Base-by-base conservation (phyloP, 2,329 filamentous ascomycete species). In the Clonostachys byssicola region DNA sequence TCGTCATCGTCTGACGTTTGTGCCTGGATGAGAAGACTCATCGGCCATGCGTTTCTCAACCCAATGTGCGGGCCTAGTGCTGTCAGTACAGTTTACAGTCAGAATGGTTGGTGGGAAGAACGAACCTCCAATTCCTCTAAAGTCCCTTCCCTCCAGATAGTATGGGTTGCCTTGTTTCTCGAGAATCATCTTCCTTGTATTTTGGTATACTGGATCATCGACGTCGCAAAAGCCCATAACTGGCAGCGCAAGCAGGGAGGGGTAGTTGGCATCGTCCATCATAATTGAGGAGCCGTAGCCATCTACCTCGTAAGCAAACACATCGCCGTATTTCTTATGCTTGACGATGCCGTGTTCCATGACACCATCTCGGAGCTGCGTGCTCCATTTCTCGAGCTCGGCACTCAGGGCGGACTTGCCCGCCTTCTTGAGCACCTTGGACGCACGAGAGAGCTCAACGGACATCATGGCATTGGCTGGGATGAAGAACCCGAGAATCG, bases 401-500 rank as follows among this genome's bases (percentile, higher is more conserved):
- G 79, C 68, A 1, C 80, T 73, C 7, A 81, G 59, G 3, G 69
- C 65, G 4, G 73, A 63, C 43, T 86, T 80, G 2, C 78, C 80
- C 2, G 75, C 80, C 6, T 73, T 72, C 45, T 72, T 70, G n/a
- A 97, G 77, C 17, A 95, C 74, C 6, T 75, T 72, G 0, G 89
- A 83, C 0, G 88, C 84, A 40, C 88, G 84, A 52, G 84, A 81
- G 23, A 99, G 74, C 66, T 99, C 91, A 1, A 92, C 88, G 3
- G 90, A 85, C 78, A 99, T 96, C 85, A 95, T 92, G 20, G 94
- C 94, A 61, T 99, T 99, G 36, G 89, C 86, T 0, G 94, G 94
- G 55, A 99, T 95, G 63, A 96, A 89, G 73, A 90, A 99, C 41
- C 92, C 92, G 4, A 99, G 75, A 36, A 94, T 96, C 0, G 91